A percentile compares a stretch with the other conserved stretches of the same genome.
phyloP scores from a whole-genome alignment of 225 moss, liverwort and hornwort species.

The Climacium dendroides region DNA sequence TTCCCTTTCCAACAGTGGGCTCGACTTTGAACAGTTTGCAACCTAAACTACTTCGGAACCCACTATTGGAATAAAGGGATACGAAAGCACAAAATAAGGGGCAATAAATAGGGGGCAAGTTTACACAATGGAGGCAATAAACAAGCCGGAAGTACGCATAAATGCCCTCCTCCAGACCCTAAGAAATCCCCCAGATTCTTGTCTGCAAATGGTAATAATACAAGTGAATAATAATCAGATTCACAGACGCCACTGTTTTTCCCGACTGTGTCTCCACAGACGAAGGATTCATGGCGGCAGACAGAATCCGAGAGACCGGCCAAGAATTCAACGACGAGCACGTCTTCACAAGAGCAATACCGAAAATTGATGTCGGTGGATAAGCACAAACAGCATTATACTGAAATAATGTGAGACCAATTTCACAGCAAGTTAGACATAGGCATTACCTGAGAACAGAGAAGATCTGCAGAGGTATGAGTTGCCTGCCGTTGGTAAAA shows the following conservation, averaged over 20 bases:
- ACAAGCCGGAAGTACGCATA: neutral
- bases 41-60: neutral
- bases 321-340: neutral
- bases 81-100: neutral
- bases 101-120: neutral
- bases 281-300: neutral
- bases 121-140: neutral
- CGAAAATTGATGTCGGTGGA: neutral
- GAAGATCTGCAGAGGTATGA: neutral
- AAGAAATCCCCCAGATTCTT: neutral
- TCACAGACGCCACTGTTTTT: neutral
- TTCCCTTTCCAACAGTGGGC: neutral
- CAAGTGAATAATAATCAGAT: neutral
- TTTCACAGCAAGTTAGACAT: neutral
- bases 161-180: neutral
- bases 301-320: neutral
- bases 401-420: neutral
- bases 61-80: neutral
- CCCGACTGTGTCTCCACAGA: neutral
- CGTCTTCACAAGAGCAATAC: neutral
- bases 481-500: neutral
- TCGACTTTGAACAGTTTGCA: neutral
- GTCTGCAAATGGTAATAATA: neutral
- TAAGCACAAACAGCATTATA: neutral
- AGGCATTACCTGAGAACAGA: neutral